Evolutionary conservation across 2,329 filamentous ascomycete genomes (phyloP).

Genomic region (Tricladium varicosporioides): DNA sequence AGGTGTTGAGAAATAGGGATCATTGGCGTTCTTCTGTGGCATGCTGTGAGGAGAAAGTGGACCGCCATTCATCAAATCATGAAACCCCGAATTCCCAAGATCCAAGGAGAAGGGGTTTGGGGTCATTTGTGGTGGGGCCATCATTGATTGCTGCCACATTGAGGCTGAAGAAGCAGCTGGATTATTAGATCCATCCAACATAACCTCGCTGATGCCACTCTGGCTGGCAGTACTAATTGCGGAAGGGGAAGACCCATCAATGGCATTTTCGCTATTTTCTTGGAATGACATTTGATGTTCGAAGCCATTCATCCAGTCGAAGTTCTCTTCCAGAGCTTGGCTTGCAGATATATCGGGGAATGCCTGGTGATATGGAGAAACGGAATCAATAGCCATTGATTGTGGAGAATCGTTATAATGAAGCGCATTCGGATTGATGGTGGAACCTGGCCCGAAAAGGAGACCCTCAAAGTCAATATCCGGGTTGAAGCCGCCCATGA

Average conservation of each 20-base stretch:
- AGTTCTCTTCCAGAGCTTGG: conserved; percentile 69
- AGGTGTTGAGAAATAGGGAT: conserved; percentile 77
- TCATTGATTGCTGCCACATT: conserved; percentile 69
- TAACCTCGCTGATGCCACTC: conserved; percentile 85
- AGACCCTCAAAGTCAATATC: conserved; percentile 70
- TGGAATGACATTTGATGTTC: conserved; percentile 73
- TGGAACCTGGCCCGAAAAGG: conserved; percentile 68
- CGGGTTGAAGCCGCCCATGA: conserved; percentile 58
- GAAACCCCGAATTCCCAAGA: conserved; percentile 70
- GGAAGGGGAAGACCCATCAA: conserved; percentile 93
- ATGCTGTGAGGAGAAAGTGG: conserved; percentile 77
- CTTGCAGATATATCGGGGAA: conserved; percentile 57
- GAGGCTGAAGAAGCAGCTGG: conserved; percentile 52
- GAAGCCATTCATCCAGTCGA: conserved; percentile 83
- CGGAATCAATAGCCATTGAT: conserved; percentile 59
- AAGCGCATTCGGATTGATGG: conserved; percentile 70
- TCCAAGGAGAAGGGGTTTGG: conserved; percentile 72
- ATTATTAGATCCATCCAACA: conserved; percentile 78
- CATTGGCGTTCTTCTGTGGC: conserved; percentile 67
- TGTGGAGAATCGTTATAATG: conserved; percentile 82
- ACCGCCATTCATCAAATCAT: conserved; percentile 69
- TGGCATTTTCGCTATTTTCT: conserved; percentile 70
- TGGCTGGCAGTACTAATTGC: conserved; percentile 94
- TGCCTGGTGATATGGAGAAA: conserved; percentile 57
- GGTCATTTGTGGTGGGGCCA: conserved; percentile 65